Base-by-base conservation (phyloP, 352 stramenopile genomes). In the Saprolegnia diclina region DNA sequence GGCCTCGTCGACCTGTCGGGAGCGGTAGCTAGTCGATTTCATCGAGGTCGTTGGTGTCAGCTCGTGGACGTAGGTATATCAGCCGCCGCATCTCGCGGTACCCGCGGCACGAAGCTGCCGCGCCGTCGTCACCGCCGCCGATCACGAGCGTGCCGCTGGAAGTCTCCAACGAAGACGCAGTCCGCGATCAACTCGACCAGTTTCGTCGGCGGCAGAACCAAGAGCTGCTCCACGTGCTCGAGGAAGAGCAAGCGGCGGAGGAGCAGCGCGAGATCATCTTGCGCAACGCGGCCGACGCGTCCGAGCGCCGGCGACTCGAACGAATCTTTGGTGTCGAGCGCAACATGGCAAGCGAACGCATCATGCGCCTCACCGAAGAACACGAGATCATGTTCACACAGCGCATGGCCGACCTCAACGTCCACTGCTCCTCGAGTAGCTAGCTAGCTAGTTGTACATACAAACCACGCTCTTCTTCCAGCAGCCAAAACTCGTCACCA, bases 241-340 rank as follows among this genome's bases (percentile, higher is more conserved):
- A 93, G 56, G 76, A 92, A 63, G 87, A 94, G 35, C 82, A 94
- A 48, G 81, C 91, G 32, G 81, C 85, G 0, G 87, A 95, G 72
- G 84, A 91, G 71, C 82, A 93, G 48, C 81, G 87, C 0, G 83
- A 92, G 26, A 78, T 87, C 64, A 71, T 92, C 26, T 38, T 91
- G 18, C 72, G 67, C 0, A 79, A 89, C 64, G 76, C 78, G 0
- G 67, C 53, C 16, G 68, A 74, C 54, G 54, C 63, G 6, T 53
- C 50, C 1, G 87, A 95, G 56, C 74, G 72, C 11, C 63, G 57
- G 4, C 80, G 84, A 2, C 79, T 95, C 63, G 81, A 94, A 64
- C 65, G 77, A 52, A 80, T 89, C 24, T 95, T 92, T 56, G 76
- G 80, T 61, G 78, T 79, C 55, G 85, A 95, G 54, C 78, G 87